These are phyloP conservation scores for Cardamine chenopodiifolia DNA, from an alignment of 345 rosid genomes.

Conservation along the genomic window DNA sequence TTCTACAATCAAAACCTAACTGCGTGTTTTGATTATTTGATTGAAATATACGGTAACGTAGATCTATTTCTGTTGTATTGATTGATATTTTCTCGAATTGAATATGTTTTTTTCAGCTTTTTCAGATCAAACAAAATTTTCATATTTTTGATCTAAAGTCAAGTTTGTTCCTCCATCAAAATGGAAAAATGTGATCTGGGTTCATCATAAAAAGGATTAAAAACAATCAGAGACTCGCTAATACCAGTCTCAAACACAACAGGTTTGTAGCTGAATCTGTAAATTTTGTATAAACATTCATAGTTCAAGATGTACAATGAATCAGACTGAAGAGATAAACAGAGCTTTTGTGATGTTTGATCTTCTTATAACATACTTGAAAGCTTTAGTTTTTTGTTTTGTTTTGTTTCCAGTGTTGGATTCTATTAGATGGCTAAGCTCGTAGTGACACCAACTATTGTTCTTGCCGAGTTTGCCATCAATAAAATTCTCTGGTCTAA, in stretches of 20 bases:
- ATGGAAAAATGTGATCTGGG: too few relatives aligned
- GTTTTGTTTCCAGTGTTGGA: constrained; percentile 64
- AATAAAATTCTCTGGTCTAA: constrained; percentile 93
- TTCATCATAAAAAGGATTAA: too few relatives aligned
- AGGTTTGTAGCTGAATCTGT: constrained; percentile 48
- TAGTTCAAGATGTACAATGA: background rate
- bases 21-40: too few relatives aligned
- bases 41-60: too few relatives aligned
- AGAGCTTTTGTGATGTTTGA: constrained; percentile 3
- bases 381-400: constrained; percentile 1
- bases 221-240: too few relatives aligned
- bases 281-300: background rate
- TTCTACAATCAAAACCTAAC: too few relatives aligned
- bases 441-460: constrained; percentile 94
- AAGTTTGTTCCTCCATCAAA: too few relatives aligned
- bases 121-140: too few relatives aligned
- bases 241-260: constrained; percentile 85
- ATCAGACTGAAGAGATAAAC: background rate
- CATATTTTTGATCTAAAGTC: too few relatives aligned
- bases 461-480: constrained; percentile 77
- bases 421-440: constrained; percentile 97
- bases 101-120: too few relatives aligned
- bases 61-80: too few relatives aligned
- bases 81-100: too few relatives aligned
- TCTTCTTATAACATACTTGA: background rate